A percentile compares a stretch with the other conserved stretches of the same genome.
Evolutionary conservation across 2,329 filamentous ascomycete genomes (phyloP).

Genomic region (Tolypocladium tundrense): DNA sequence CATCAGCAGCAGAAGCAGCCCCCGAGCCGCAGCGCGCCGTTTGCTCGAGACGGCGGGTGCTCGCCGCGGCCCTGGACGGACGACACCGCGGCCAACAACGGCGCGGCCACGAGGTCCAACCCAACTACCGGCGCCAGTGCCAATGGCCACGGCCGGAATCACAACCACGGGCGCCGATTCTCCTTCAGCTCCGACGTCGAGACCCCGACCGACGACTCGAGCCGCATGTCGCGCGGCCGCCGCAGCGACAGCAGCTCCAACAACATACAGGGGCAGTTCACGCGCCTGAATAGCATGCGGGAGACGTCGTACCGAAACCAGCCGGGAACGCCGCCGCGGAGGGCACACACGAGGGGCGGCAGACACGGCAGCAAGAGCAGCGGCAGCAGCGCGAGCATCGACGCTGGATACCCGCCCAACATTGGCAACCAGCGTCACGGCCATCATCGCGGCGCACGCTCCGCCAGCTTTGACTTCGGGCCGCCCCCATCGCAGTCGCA

Average conservation of each 20-base stretch:
- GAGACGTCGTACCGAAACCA: slow-evolving; percentile 27
- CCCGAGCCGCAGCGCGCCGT: neutral
- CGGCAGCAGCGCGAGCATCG: slow-evolving; percentile 50
- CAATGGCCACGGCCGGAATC: neutral
- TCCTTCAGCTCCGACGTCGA: slow-evolving; percentile 56
- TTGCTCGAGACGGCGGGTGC: slow-evolving; percentile 11
- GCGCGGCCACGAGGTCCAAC: neutral
- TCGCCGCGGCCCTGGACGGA: neutral
- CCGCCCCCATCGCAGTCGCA: slow-evolving; percentile 13
- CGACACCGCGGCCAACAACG: neutral
- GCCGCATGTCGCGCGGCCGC: slow-evolving; percentile 47
- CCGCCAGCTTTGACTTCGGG: slow-evolving; percentile 66
- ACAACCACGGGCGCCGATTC: slow-evolving; percentile 24
- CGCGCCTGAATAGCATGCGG: slow-evolving; percentile 54
- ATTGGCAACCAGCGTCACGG: slow-evolving; percentile 44
- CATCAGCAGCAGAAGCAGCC: neutral
- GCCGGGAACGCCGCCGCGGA: slow-evolving; percentile 31
- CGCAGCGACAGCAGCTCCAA: slow-evolving; percentile 76
- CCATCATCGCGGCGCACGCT: slow-evolving; percentile 37
- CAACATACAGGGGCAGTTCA: slow-evolving; percentile 51
- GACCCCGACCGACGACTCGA: slow-evolving; percentile 43
- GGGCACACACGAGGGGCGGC: slow-evolving; percentile 39
- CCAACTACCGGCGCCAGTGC: neutral
- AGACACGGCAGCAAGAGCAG: slow-evolving; percentile 67
- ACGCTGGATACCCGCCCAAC: slow-evolving; percentile 48